Base-by-base conservation (phyloP, 129 eudicot genomes). In the Chrysanthemum seticuspe region DNA sequence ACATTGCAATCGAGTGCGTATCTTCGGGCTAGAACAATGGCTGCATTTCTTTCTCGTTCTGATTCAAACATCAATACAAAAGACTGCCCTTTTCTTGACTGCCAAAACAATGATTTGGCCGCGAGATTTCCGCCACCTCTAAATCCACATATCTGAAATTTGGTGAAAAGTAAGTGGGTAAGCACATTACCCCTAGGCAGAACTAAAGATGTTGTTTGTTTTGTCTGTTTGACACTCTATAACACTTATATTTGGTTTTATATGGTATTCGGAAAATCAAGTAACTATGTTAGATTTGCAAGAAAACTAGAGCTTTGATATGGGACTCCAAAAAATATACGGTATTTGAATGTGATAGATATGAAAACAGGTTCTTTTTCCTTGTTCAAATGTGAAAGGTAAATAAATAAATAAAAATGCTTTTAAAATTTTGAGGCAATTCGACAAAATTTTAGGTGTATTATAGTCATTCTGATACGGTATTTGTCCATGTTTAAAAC, bases 111-210 rank as follows among this genome's bases (percentile, higher is more conserved):
- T 51, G 98, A 90, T 86, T 88, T 94, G 10, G 93, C 91, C 2
- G 97, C 98, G 53, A 86, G 84, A 86, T 90, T 90, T 59, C 98
- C 97, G 0, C 98, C 89, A 18, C 97, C 98, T 86, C 98, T 83
- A 67, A 94, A 91, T 67, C 98, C 98, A 78, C 96, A 94, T 59
- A 94, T 81, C 98, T 94, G 89, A 44, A 78, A 59, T 36, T 60
- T 79, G 60, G 65, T 14, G n/a, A 27, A 57, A 51, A 76, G 29
- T 10, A 58, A 23, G 72, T 40, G 27, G 27, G 53, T 51, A 52
- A 40, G 57, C 36, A 65, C 72, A 34, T 27, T 21, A 6, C 31
- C 48, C 23, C 44, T 10, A 23, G 34, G n/a, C 31, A 0, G 48
- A 62, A 29, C 67, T 12, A 25, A 27, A 70, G 74, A 34, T 55